These are phyloP conservation scores for Tephrocybe sp. DNA, from an alignment of 768 basidiomycete genomes.

Conservation along the genomic window DNA sequence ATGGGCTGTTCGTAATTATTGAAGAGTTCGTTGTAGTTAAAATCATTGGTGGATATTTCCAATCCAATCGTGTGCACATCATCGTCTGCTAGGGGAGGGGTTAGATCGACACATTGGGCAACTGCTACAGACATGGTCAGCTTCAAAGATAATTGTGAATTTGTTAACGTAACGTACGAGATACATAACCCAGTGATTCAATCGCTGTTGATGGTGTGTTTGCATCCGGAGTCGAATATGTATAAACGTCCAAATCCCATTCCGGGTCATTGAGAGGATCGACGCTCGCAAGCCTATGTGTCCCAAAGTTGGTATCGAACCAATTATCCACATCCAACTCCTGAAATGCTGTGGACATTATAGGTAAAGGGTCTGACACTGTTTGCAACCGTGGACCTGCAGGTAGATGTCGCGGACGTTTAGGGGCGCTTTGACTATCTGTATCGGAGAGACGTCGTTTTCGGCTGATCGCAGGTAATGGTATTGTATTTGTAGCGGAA, in stretches of 20 bases:
- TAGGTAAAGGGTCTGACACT: constrained; percentile 31
- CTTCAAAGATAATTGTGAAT: neutral
- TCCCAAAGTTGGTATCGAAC: constrained; percentile 31
- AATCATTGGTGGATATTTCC: neutral
- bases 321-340: constrained; percentile 31
- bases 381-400: constrained; percentile 21
- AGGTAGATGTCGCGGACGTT: constrained; percentile 23
- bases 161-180: neutral
- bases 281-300: constrained; percentile 23
- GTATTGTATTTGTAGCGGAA: constrained; percentile 2
- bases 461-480: constrained; percentile 18
- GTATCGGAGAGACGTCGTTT: constrained; percentile 39
- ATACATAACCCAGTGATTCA: neutral
- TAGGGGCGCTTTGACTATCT: constrained; percentile 17
- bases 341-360: constrained; percentile 2
- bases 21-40: constrained; percentile 11
- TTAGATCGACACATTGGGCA: neutral
- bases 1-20: constrained; percentile 5
- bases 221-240: neutral
- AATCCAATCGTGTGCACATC: neutral
- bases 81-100: neutral
- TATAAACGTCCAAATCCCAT: constrained; percentile 4
- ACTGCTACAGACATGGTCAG: too few relatives aligned
- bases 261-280: constrained; percentile 6
- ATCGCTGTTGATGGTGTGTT: neutral